Conservation (phyloP, 352 stramenopile genomes). For the Sclerospora graminicola region DNA sequence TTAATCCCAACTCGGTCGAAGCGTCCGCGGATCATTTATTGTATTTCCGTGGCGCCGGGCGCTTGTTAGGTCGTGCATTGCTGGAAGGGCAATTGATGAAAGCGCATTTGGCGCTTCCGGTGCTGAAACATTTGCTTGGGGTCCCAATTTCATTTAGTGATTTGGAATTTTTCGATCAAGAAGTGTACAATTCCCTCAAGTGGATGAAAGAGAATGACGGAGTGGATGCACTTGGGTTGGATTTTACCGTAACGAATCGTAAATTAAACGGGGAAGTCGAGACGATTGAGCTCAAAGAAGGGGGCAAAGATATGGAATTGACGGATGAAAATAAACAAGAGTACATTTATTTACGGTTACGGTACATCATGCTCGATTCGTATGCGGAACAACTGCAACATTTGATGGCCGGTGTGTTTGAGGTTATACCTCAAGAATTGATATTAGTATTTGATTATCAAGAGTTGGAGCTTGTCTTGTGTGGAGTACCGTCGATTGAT, state of each 20-base stretch:
- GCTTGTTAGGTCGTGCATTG: constrained; percentile 93
- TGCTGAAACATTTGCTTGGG: constrained; percentile 80
- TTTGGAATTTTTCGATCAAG: constrained; percentile 83
- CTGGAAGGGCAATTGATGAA: constrained; percentile 92
- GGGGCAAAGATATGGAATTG: constrained; percentile 75
- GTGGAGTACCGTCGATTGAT: constrained; percentile 70
- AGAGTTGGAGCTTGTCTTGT: constrained; percentile 76
- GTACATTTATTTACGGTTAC: constrained; percentile 92
- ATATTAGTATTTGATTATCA: constrained; percentile 81
- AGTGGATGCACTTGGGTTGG: constrained; percentile 61
- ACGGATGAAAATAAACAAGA: constrained; percentile 97
- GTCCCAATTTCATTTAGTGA: constrained; percentile 85
- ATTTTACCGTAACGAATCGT: constrained; percentile 78
- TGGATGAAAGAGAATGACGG: constrained; percentile 81
- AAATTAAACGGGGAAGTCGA: constrained; percentile 69
- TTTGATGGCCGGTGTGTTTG: constrained; percentile 90
- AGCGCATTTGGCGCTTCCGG: constrained; percentile 68
- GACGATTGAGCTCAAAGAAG: constrained; percentile 74
- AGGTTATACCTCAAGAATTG: constrained; percentile 90
- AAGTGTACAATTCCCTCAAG: constrained; percentile 75
- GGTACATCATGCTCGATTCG: constrained; percentile 93
- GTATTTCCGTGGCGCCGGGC: constrained; percentile 95
- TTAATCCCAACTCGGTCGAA: constrained; percentile 76
- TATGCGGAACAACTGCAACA: constrained; percentile 91
- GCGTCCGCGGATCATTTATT: constrained; percentile 90